Conservation (phyloP, 163 green algal genomes). For the Prototheca cutis region DNA sequence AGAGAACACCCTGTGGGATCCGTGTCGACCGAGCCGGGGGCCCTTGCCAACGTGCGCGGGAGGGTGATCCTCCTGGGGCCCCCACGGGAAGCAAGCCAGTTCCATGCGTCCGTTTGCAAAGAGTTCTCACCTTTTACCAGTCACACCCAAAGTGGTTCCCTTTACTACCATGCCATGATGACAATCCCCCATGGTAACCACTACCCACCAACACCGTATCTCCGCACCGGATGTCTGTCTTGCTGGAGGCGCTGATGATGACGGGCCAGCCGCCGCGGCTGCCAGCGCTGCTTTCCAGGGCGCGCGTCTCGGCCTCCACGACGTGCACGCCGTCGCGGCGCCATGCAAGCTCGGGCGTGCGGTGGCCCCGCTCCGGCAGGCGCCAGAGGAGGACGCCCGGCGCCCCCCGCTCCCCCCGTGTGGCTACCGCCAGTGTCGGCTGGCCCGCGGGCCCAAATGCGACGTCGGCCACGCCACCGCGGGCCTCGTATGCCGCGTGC, state of each 20-base stretch:
- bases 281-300: slow-evolving; percentile 10
- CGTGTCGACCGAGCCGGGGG: too few relatives aligned
- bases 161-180: too few relatives aligned
- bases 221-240: slow-evolving; percentile 36
- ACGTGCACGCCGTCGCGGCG: slow-evolving; percentile 21
- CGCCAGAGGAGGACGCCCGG: slow-evolving; percentile 11
- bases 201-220: too few relatives aligned
- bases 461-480: slow-evolving; percentile 25
- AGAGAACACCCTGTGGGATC: slow-evolving; percentile 19
- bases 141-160: too few relatives aligned
- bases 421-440: slow-evolving; percentile 31
- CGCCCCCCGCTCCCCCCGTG: slow-evolving; percentile 15
- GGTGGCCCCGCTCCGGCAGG: neutral
- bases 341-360: slow-evolving; percentile 8
- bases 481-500: slow-evolving; percentile 16
- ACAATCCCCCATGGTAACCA: too few relatives aligned
- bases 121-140: too few relatives aligned
- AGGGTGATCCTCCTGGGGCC: too few relatives aligned
- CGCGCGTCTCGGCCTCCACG: slow-evolving; percentile 16
- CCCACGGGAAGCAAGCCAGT: too few relatives aligned
- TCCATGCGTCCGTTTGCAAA: too few relatives aligned
- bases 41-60: too few relatives aligned
- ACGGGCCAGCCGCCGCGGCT: slow-evolving; percentile 22
- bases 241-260: slow-evolving; percentile 32
- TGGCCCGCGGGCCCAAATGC: slow-evolving; percentile 25